These are phyloP conservation scores for Crepidotus sp. DNA, from an alignment of 1,284 basidiomycete genomes.

Conservation along the genomic window DNA sequence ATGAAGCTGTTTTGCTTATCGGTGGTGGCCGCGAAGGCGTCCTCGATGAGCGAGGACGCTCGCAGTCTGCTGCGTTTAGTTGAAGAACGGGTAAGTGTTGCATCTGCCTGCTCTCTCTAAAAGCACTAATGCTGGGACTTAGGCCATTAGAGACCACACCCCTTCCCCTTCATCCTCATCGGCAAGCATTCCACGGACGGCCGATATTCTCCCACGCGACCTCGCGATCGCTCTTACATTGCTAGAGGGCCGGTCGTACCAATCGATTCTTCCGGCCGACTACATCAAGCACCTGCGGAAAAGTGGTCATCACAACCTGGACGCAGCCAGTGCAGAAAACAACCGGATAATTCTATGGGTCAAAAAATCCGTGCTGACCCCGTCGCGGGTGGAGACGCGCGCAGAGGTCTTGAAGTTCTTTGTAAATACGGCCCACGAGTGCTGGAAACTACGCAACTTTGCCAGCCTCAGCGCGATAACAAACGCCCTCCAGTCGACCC, in stretches of 20 bases:
- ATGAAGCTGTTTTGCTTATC: constrained; percentile 28
- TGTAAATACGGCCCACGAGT: constrained; percentile 37
- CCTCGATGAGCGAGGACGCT: constrained; percentile 26
- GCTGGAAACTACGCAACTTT: constrained; percentile 34
- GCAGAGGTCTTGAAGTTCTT: constrained; percentile 35
- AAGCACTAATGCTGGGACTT: constrained; percentile 15
- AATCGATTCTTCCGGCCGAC: constrained; percentile 31
- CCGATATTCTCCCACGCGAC: constrained; percentile 27
- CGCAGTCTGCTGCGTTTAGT: constrained; percentile 25
- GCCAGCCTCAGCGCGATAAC: constrained; percentile 34
- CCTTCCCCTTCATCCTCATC: not conserved
- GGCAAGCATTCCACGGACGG: constrained; percentile 21
- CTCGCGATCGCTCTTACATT: constrained; percentile 36
- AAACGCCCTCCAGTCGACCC: constrained; percentile 31
- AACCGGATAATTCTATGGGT: constrained; percentile 37
- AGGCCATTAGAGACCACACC: constrained; percentile 12
- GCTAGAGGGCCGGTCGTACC: constrained; percentile 34
- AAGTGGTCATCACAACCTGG: constrained; percentile 1
- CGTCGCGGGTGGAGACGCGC: constrained; percentile 28
- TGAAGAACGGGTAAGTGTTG: constrained; percentile 19
- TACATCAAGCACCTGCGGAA: constrained; percentile 32
- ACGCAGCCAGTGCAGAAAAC: constrained; percentile 18
- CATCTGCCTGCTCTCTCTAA: not conserved
- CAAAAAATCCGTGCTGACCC: constrained; percentile 32
- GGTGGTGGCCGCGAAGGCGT: constrained; percentile 22